Conservation (phyloP, 2,329 filamentous ascomycete species). For the Xylaria hypoxylon region DNA sequence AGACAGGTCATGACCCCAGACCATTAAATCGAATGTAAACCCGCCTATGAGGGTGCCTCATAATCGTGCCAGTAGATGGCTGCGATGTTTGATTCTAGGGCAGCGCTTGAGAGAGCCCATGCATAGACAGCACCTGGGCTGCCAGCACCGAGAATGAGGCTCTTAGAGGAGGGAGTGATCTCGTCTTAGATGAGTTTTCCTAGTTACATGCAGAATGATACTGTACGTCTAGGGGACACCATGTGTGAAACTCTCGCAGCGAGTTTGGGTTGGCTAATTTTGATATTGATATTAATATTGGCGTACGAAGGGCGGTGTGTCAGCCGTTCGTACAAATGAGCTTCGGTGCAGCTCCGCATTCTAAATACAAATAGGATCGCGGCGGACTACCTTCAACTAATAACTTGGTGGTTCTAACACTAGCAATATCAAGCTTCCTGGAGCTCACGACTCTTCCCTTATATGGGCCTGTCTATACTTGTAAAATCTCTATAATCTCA, state of each 20-base stretch:
- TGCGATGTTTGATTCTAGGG: conserved; percentile 45
- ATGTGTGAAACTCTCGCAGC: background rate
- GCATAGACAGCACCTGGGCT: conserved; percentile 50
- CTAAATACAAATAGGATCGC: background rate
- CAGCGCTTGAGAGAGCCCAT: conserved; percentile 44
- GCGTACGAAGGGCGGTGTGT: background rate
- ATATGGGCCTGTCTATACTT: background rate
- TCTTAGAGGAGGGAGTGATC: conserved; percentile 30
- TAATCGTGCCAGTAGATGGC: conserved; percentile 51
- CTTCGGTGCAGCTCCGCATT: background rate
- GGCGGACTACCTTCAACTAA: too few species aligned
- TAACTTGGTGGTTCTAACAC: background rate
- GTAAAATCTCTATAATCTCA: background rate
- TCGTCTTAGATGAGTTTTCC: conserved; percentile 10
- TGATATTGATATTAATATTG: background rate
- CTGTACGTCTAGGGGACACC: background rate
- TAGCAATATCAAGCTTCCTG: background rate
- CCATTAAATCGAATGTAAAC: conserved; percentile 49
- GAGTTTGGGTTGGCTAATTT: background rate
- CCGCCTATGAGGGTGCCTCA: conserved; percentile 45
- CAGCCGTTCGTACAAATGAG: background rate
- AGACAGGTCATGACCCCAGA: conserved; percentile 48
- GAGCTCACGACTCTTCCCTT: background rate
- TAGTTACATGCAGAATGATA: background rate
- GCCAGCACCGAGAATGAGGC: conserved; percentile 52